Conservation (phyloP, 2,329 filamentous ascomycete species). For the Hypoxylon sp. region DNA sequence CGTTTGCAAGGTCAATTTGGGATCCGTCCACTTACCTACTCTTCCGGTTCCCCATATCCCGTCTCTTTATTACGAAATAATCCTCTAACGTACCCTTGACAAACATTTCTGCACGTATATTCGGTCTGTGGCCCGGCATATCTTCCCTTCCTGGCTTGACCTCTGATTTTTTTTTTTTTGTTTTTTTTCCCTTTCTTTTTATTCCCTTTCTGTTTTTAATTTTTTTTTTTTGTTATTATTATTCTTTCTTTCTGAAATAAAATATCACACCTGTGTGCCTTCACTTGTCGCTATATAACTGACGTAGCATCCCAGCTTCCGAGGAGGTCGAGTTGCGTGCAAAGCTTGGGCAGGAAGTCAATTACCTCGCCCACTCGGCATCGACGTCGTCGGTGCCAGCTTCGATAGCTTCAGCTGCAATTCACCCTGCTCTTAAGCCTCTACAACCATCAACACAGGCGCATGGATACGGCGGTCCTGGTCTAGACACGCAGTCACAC, state of each 20-base stretch:
- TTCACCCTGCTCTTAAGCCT: conserved; percentile 34
- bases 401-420: conserved; percentile 23
- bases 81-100: conserved; percentile 33
- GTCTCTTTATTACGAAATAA: conserved; percentile 42
- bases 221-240: too few relatives aligned
- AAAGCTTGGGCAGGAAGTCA: conserved; percentile 36
- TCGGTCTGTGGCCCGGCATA: conserved; percentile 22
- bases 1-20: conserved; percentile 40
- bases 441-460: conserved; percentile 35
- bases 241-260: too few relatives aligned
- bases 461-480: conserved; percentile 40
- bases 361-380: conserved; percentile 31
- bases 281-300: conserved; percentile 25
- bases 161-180: conserved; percentile 23
- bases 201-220: too few relatives aligned
- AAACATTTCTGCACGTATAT: conserved; percentile 35
- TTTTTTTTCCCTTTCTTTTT: conserved; percentile 22
- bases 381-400: conserved; percentile 31
- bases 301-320: conserved; percentile 25
- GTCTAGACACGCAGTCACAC: conserved; percentile 38
- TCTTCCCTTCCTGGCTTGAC: conserved; percentile 22
- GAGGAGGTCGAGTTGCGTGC: conserved; percentile 37
- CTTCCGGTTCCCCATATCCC: conserved; percentile 35
- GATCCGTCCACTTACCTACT: conserved; percentile 37
- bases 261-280: too few relatives aligned